A percentile compares a stretch with the other conserved stretches of the same genome.
These are phyloP conservation scores for Dictyostelium intermedium DNA, from an alignment of 78 protist species.

Conservation along the genomic window DNA sequence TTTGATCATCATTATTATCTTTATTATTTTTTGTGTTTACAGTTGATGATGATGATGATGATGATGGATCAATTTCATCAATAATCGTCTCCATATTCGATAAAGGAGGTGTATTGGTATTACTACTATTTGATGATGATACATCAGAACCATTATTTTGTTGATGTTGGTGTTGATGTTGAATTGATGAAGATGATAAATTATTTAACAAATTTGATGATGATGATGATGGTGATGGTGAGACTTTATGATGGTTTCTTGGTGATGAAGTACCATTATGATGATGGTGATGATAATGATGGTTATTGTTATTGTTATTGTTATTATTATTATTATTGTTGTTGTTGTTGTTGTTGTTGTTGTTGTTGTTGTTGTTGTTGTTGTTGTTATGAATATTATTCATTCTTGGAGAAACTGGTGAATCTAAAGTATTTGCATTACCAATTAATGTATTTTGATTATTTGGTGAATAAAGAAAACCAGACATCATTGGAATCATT, in stretches of 20 bases:
- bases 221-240: background rate
- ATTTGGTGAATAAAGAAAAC: background rate
- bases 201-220: background rate
- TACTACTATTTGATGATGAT: background rate
- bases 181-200: background rate
- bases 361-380: background rate
- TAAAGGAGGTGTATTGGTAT: background rate
- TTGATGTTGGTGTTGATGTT: background rate
- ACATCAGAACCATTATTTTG: background rate
- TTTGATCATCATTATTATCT: background rate
- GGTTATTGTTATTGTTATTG: background rate
- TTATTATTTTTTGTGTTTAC: background rate
- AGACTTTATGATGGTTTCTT: background rate
- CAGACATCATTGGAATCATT: constrained; percentile 8
- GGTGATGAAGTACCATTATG: background rate
- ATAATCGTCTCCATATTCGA: background rate
- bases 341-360: too few relatives aligned
- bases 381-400: background rate
- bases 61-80: background rate
- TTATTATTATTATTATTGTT: background rate
- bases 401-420: background rate
- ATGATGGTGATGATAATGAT: too few relatives aligned
- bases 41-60: background rate
- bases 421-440: background rate
- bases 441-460: background rate